A percentile compares a stretch with the other conserved stretches of the same genome.
These are phyloP conservation scores for Apiospora phragmitis DNA, from an alignment of 2,329 filamentous ascomycete genomes.

Conservation along the genomic window DNA sequence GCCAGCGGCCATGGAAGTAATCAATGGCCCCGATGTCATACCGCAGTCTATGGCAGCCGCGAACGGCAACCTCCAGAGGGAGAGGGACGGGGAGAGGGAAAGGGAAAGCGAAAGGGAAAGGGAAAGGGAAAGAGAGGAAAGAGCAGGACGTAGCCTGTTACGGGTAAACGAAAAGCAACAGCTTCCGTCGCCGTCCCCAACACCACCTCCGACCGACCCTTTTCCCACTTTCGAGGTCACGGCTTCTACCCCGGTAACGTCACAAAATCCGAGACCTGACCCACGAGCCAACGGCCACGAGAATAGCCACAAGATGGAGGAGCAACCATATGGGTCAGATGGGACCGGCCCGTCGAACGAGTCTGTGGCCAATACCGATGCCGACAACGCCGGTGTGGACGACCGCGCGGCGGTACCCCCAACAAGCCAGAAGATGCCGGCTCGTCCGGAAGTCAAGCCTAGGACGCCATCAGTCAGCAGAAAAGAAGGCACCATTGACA, in stretches of 20 bases:
- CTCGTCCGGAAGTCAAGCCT: background rate
- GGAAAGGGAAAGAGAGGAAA: conserved; percentile 15
- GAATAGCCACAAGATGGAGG: background rate
- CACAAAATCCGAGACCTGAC: background rate
- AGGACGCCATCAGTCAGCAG: background rate
- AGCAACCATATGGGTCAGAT: background rate
- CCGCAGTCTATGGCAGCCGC: background rate
- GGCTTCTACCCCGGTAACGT: conserved; percentile 17
- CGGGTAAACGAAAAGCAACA: conserved; percentile 16
- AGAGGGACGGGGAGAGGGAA: conserved; percentile 4
- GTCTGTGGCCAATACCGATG: background rate
- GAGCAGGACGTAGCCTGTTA: conserved; percentile 21
- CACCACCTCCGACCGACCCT: conserved; percentile 21
- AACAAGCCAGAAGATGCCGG: background rate
- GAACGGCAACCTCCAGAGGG: background rate
- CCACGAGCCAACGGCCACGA: background rate
- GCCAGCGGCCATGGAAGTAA: background rate
- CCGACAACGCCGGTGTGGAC: background rate
- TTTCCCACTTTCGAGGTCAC: conserved; percentile 26
- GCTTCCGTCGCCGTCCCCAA: conserved; percentile 11
- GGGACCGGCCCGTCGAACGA: background rate
- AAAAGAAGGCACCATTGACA: conserved; percentile 33
- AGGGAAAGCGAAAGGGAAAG: background rate
- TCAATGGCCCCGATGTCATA: background rate
- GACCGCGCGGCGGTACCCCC: background rate